These are phyloP conservation scores for Coemansia sp. DNA, from an alignment of 192 early-diverging fungal species.

Conservation along the genomic window DNA sequence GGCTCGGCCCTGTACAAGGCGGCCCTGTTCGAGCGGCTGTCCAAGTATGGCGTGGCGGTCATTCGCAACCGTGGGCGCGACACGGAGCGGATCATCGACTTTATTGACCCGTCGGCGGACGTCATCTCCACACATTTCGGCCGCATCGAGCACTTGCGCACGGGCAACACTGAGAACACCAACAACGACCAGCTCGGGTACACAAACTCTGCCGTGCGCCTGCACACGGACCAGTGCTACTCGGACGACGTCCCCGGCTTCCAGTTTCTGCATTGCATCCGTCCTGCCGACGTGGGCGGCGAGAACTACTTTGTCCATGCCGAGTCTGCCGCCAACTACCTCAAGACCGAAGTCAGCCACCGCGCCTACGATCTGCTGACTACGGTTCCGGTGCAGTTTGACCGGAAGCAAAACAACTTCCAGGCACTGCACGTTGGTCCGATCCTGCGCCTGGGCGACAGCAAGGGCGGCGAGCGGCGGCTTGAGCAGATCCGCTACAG, in stretches of 20 bases:
- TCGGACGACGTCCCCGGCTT: constrained; percentile 36
- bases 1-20: constrained; percentile 23
- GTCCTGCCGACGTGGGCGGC: constrained; percentile 42
- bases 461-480: constrained; percentile 11
- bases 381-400: constrained; percentile 43
- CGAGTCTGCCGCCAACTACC: constrained; percentile 47
- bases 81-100: constrained; percentile 50
- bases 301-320: constrained; percentile 51
- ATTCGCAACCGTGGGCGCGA: constrained; percentile 38
- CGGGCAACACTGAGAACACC: constrained; percentile 41
- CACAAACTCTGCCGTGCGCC: constrained; percentile 42
- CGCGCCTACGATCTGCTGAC: constrained; percentile 48
- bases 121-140: constrained; percentile 49
- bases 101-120: constrained; percentile 38
- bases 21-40: constrained; percentile 19
- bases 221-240: constrained; percentile 48
- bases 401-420: constrained; percentile 47
- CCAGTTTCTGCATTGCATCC: constrained; percentile 51
- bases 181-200: constrained; percentile 52
- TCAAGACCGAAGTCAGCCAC: constrained; percentile 41
- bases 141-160: constrained; percentile 49
- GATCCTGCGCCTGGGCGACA: constrained; percentile 32
- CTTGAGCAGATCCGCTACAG: constrained; percentile 45
- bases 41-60: constrained; percentile 41
- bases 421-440: constrained; percentile 32